Conservation (phyloP, 2,329 filamentous ascomycete species). For the Venturia pyrina region DNA sequence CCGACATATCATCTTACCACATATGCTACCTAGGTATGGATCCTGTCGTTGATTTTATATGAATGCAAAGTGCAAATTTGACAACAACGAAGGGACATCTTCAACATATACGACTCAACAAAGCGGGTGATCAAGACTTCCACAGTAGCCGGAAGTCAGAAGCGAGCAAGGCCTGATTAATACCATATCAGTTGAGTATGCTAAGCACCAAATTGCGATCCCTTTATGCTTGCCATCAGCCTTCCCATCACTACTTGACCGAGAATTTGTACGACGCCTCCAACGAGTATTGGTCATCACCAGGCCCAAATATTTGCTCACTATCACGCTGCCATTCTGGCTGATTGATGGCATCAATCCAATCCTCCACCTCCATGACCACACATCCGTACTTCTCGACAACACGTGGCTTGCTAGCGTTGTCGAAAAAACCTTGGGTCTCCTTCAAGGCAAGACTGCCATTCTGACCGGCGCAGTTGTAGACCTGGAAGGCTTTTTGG, state of each 20-base stretch:
- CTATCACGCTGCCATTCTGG: conserved; percentile 69
- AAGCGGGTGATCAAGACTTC: too few relatives aligned
- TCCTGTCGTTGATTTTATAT: too few relatives aligned
- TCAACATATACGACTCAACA: too few relatives aligned
- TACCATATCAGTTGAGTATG: background rate
- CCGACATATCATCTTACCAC: too few relatives aligned
- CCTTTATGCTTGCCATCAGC: background rate
- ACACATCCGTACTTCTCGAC: conserved; percentile 73
- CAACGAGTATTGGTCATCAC: conserved; percentile 32
- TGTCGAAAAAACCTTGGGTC: conserved; percentile 54
- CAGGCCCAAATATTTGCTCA: conserved; percentile 39
- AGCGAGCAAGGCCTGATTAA: background rate
- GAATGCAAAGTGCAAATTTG: too few relatives aligned
- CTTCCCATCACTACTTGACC: conserved; percentile 11
- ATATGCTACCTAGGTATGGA: too few relatives aligned
- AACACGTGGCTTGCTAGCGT: conserved; percentile 46
- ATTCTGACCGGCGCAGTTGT: conserved; percentile 70
- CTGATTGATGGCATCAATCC: conserved; percentile 88
- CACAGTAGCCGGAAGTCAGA: background rate
- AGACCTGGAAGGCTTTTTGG: conserved; percentile 82
- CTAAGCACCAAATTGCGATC: background rate
- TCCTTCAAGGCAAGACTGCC: conserved; percentile 54
- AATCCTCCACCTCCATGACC: conserved; percentile 87
- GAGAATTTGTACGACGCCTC: conserved; percentile 37
- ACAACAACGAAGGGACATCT: too few relatives aligned